phyloP scores from a whole-genome alignment of 164 flowering plant genomes.

The Malania oleifera region DNA sequence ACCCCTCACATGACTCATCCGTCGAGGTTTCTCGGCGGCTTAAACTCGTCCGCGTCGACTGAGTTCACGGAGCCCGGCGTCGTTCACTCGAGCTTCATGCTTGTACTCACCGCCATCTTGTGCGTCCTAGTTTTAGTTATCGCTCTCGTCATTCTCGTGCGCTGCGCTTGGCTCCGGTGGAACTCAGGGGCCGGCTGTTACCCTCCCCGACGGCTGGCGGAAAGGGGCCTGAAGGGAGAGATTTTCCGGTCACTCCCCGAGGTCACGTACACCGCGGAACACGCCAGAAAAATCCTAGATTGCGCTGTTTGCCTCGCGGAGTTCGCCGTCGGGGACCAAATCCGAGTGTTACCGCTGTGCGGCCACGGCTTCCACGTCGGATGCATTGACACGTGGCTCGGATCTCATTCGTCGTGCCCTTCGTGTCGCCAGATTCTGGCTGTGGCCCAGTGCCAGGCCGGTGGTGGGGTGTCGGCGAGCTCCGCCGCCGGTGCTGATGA shows the following conservation, averaged over 20 bases:
- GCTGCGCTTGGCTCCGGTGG: conserved; percentile 87
- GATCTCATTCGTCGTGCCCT: conserved; percentile 81
- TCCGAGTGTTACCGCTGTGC: conserved; percentile 80
- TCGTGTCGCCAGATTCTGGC: conserved; percentile 70
- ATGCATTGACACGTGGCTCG: conserved; percentile 83
- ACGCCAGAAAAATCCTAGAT: conserved; percentile 37
- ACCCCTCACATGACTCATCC: conserved; percentile 31
- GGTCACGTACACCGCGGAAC: conserved; percentile 27
- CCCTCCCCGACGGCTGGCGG: conserved; percentile 23
- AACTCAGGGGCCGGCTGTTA: conserved; percentile 18
- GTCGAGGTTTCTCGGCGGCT: conserved; percentile 28
- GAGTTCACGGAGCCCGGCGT: conserved; percentile 24
- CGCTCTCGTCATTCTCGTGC: conserved; percentile 78
- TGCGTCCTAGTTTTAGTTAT: conserved; percentile 88
- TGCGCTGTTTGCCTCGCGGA: conserved; percentile 88
- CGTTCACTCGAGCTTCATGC: conserved; percentile 82
- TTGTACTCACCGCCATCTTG: conserved; percentile 81
- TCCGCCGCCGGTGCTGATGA: conserved; percentile 13
- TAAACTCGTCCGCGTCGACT: conserved; percentile 14
- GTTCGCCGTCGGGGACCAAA: conserved; percentile 65
- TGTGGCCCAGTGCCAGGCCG: conserved; percentile 46
- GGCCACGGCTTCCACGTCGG: conserved; percentile 77
- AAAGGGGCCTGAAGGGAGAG: conserved; percentile 84
- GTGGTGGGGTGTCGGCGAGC: conserved; percentile 39
- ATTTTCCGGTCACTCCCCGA: conserved; percentile 65